phyloP scores from a whole-genome alignment of 768 basidiomycete genomes.

The Panaeolus cyanescens region DNA sequence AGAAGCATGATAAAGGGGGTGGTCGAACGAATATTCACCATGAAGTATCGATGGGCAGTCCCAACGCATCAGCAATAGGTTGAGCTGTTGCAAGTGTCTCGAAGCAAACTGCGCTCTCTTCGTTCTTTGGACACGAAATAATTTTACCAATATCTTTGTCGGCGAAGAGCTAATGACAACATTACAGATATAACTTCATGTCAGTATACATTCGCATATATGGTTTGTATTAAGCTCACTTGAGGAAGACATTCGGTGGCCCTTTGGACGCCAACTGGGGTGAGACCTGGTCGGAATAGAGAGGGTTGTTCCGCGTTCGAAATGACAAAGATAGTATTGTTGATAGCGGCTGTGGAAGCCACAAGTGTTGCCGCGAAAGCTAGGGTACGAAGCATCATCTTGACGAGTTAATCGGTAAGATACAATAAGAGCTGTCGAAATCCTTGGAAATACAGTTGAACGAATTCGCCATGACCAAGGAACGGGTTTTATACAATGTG shows the following conservation, averaged over 20 bases:
- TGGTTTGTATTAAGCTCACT: constrained; percentile 3
- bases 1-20: too few relatives aligned
- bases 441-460: neutral
- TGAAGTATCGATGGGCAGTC: constrained; percentile 19
- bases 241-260: constrained; percentile 22
- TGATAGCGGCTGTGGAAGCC: constrained; percentile 8
- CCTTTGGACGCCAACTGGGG: constrained; percentile 19
- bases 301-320: constrained; percentile 25
- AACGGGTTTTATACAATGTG: too few relatives aligned
- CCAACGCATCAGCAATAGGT: constrained; percentile 19
- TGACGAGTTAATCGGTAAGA: neutral
- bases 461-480: too few relatives aligned
- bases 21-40: constrained; percentile 13
- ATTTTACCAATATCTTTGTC: constrained; percentile 22
- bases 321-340: constrained; percentile 22
- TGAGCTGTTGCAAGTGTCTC: constrained; percentile 20
- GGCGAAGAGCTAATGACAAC: constrained; percentile 12
- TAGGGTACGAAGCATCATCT: neutral
- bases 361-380: neutral
- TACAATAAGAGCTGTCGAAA: neutral
- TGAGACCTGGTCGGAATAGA: constrained; percentile 18
- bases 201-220: neutral
- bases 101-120: constrained; percentile 18
- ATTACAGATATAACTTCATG: too few relatives aligned
- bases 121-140: constrained; percentile 18